A percentile compares a stretch with the other conserved stretches of the same genome.
Conservation (phyloP, 108 stramenopile genomes). For the Cyclostephanos tholiformis region DNA sequence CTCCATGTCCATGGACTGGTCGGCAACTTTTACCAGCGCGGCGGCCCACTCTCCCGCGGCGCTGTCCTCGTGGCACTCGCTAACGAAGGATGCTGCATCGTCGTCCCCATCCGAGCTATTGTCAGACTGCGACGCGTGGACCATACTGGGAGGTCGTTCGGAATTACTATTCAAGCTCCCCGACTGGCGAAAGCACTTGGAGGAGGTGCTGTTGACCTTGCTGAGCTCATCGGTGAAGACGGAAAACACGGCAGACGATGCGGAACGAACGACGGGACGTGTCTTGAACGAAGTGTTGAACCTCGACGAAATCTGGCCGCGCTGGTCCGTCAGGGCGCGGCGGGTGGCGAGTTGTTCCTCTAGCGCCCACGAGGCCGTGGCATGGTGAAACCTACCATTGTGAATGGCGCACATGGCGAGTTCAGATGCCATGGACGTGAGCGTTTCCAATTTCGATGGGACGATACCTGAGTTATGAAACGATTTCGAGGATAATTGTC, state of each 20-base stretch:
- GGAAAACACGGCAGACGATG: conserved; percentile 45
- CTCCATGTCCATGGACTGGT: conserved; percentile 43
- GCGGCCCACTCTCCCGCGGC: conserved; percentile 89
- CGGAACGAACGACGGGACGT: conserved; percentile 39
- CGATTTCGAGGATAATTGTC: neutral
- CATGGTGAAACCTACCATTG: conserved; percentile 80
- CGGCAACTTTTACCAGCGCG: conserved; percentile 56
- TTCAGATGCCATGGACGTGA: conserved; percentile 80
- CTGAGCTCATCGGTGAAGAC: conserved; percentile 45
- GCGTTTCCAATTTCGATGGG: conserved; percentile 74
- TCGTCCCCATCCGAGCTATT: conserved; percentile 63
- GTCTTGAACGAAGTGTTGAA: conserved; percentile 20
- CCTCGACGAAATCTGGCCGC: conserved; percentile 2
- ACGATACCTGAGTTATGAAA: conserved; percentile 57
- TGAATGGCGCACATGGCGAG: conserved; percentile 72
- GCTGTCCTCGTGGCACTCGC: conserved; percentile 44
- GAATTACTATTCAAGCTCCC: conserved; percentile 5
- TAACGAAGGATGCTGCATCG: conserved; percentile 32
- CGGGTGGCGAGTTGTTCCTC: conserved; percentile 71
- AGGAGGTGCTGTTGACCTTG: neutral
- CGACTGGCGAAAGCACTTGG: neutral
- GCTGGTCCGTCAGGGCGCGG: neutral
- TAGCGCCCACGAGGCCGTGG: conserved; percentile 76
- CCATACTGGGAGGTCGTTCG: conserved; percentile 43
- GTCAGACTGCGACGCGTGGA: conserved; percentile 74